Evolutionary conservation across 495 filamentous ascomycete species (phyloP), one percentile per base, ranked within the genome.

Genomic region (Xylaria scruposa): DNA sequence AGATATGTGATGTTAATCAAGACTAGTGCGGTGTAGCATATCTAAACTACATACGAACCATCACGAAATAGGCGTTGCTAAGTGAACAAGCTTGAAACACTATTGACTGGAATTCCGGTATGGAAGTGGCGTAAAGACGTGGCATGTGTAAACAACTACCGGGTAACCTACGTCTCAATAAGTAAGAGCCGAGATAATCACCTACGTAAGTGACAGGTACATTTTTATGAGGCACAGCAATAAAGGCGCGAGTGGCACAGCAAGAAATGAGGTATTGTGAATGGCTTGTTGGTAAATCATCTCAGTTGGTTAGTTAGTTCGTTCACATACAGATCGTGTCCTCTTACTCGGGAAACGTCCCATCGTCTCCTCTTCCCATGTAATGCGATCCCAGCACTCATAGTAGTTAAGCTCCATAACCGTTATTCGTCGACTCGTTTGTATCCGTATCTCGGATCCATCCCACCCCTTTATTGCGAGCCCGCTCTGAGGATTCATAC

Each of bases 281-380:
- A 64, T 46, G n/a, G 29, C 3, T n/a, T 24, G 33, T 56, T 67
- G 33, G 49, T 21, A 71, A 66, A 51, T 60, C 49, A 66, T 71
- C 21, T 60, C 60, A 59, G 24, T 71, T 38, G 51, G 64, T 67
- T 67, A 29, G 33, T 64, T 67, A n/a, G 29, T 33, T 67, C 36
- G n/a, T 60, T 54, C 24, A 71, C 49, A 71, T 65, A 66, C 53
- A 71, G 62, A 71, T 71, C 70, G 13, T 60, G 40, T 15, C 40
- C 53, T 61, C 38, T 26, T 60, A 47, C 12, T 36, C 49, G n/a
- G 61, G 62, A 49, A 49, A 71, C 44, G 67, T 29, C 24, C n/a
- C 49, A 31, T 58, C 38, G 29, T 65, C 61, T 71, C 51, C 58
- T 56, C 33, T 29, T 66, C 17, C 29, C 24, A 29, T 66, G 19